Evolutionary conservation across 352 stramenopile genomes (phyloP), one percentile per base, ranked within the genome.

Genomic region (Phytophthora colocasiae): DNA sequence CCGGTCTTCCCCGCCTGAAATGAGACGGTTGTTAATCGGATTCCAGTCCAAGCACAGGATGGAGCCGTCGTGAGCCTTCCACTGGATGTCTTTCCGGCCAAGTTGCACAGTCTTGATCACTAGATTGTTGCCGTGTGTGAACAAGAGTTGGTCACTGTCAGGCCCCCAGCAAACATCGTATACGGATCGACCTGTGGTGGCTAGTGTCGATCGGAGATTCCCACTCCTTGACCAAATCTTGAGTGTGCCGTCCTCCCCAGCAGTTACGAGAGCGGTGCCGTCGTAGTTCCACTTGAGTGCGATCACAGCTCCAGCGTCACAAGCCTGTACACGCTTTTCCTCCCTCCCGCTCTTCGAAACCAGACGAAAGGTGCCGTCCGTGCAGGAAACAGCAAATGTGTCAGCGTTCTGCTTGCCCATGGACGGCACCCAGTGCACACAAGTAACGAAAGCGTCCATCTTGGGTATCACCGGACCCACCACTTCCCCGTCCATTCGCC

Each of bases 21-120:
- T 79, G 52, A 98, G 85, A 22, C 90, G 84, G 44, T 96, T 93
- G 62, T 95, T 97, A 48, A 97, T 96, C 39, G 86, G 78, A 57
- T 95, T 98, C 95, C 95, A 98, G 71, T 98, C 92, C n/a, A 97
- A 67, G 40, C 86, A 96, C 22, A 97, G 70, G 60, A 98, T 96
- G 15, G 86, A 80, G 34, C 90, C 91, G 48, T 97, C 92, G 69
- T 98, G 93, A 4, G 84, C 94, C 44, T 96, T 95, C 94, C 94
- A 98, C 44, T 91, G 76, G 44, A 97, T 91, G 45, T 93, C 81
- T 58, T 93, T 94, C 27, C 86, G 78, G 24, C 89, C 89, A 36
- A 96, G 84, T 65, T 97, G 90, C 46, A 98, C 81, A 2, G 87
- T 93, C 77, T 98, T 98, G 75, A 97, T 97, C 29, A 97, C 89